A percentile compares a stretch with the other conserved stretches of the same genome.
These are phyloP conservation scores for Pyrenophora graminea DNA, from an alignment of 2,329 filamentous ascomycete genomes.

Conservation along the genomic window DNA sequence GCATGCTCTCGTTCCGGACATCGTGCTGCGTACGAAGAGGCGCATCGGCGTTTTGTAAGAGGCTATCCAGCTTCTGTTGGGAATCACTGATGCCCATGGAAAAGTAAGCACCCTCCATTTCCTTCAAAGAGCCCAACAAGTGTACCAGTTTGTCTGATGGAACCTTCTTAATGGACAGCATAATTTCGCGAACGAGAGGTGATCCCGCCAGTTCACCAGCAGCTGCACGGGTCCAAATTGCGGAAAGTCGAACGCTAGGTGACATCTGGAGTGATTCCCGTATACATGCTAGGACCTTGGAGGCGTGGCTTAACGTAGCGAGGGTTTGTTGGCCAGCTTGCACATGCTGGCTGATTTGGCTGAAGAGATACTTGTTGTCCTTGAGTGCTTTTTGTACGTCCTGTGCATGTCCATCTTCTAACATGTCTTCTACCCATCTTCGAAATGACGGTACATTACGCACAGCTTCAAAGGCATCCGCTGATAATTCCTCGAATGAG, in stretches of 20 bases:
- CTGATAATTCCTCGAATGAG: slow-evolving; percentile 51
- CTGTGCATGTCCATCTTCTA: slow-evolving; percentile 46
- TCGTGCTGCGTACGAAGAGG: slow-evolving; percentile 75
- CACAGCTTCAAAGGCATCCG: slow-evolving; percentile 68
- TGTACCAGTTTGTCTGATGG: slow-evolving; percentile 58
- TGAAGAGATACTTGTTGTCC: slow-evolving; percentile 62
- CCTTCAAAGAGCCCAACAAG: slow-evolving; percentile 47
- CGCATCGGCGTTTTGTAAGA: slow-evolving; percentile 30
- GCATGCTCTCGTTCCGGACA: slow-evolving; percentile 68
- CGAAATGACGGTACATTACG: slow-evolving; percentile 70
- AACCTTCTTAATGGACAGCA: slow-evolving; percentile 64
- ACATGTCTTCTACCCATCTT: slow-evolving; percentile 44
- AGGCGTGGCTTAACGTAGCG: slow-evolving; percentile 46
- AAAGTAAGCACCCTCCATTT: slow-evolving; percentile 19
- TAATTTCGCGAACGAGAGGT: slow-evolving; percentile 57
- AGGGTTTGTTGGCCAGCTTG: slow-evolving; percentile 48
- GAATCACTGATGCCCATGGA: slow-evolving; percentile 25
- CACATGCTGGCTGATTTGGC: slow-evolving; percentile 46
- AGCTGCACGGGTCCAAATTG: slow-evolving; percentile 66
- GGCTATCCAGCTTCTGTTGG: slow-evolving; percentile 42
- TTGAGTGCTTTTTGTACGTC: slow-evolving; percentile 61
- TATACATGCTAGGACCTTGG: slow-evolving; percentile 42
- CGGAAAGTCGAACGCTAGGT: slow-evolving; percentile 45
- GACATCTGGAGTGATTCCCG: slow-evolving; percentile 46
- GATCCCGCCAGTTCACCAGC: slow-evolving; percentile 59